These are phyloP conservation scores for Pleurotus djamor DNA, from an alignment of 768 basidiomycete genomes.

Conservation along the genomic window DNA sequence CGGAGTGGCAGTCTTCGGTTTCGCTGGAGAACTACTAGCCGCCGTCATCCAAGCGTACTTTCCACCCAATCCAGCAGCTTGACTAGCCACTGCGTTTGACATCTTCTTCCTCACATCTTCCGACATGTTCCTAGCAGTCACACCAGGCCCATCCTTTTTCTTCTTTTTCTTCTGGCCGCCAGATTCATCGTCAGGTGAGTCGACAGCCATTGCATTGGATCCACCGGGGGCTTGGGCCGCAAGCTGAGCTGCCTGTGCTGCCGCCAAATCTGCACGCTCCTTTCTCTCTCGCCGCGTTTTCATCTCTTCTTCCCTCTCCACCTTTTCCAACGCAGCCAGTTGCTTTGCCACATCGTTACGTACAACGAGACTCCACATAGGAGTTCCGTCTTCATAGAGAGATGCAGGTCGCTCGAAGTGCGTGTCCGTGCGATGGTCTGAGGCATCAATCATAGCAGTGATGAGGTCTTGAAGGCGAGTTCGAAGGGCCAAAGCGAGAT, in stretches of 20 bases:
- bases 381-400: slow-evolving; percentile 61
- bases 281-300: slow-evolving; percentile 73
- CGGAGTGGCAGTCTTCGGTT: slow-evolving; percentile 16
- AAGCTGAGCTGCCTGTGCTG: slow-evolving; percentile 64
- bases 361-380: slow-evolving; percentile 83
- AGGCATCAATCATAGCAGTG: slow-evolving; percentile 63
- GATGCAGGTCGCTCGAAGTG: slow-evolving; percentile 67
- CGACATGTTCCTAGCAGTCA: slow-evolving; percentile 86
- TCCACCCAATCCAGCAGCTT: slow-evolving; percentile 81
- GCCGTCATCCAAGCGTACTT: slow-evolving; percentile 91
- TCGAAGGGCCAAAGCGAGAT: slow-evolving; percentile 77
- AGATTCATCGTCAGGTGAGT: slow-evolving; percentile 40
- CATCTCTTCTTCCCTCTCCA: slow-evolving; percentile 84
- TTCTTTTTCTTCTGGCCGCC: slow-evolving; percentile 73
- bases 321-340: slow-evolving; percentile 69
- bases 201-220: slow-evolving; percentile 16
- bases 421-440: slow-evolving; percentile 67
- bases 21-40: slow-evolving; percentile 39
- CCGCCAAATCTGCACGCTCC: slow-evolving; percentile 70
- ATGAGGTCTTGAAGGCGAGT: slow-evolving; percentile 71
- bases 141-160: slow-evolving; percentile 82
- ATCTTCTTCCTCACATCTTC: slow-evolving; percentile 92
- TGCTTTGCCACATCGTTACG: slow-evolving; percentile 82
- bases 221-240: slow-evolving; percentile 53
- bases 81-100: slow-evolving; percentile 86